These are phyloP conservation scores for Tephrocybe sp. DNA, from an alignment of 768 basidiomycete genomes.

Conservation along the genomic window DNA sequence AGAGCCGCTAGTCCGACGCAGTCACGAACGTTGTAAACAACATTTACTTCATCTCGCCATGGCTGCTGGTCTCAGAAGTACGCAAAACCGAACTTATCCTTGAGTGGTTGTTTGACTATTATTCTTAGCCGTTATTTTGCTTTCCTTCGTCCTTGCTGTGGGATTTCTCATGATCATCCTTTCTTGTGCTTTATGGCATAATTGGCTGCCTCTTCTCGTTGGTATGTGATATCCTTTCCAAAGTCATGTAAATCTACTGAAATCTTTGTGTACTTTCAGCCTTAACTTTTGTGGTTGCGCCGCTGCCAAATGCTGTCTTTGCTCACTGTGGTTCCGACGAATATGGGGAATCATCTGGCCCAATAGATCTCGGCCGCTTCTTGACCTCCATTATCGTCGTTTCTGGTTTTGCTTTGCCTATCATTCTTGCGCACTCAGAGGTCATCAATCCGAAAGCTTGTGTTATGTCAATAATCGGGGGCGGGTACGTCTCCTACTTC, in stretches of 20 bases:
- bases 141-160: conserved; percentile 95
- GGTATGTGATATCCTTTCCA: conserved; percentile 52
- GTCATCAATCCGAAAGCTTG: conserved; percentile 84
- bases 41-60: conserved; percentile 27
- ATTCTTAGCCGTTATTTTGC: conserved; percentile 81
- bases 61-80: conserved; percentile 73
- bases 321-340: conserved; percentile 92
- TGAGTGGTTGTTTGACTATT: not conserved
- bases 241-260: not conserved
- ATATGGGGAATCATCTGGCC: conserved; percentile 68
- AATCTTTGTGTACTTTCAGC: conserved; percentile 37
- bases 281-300: conserved; percentile 91
- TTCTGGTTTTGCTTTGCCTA: conserved; percentile 89
- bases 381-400: conserved; percentile 88
- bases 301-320: conserved; percentile 92
- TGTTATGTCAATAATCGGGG: conserved; percentile 93
- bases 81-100: conserved; percentile 19
- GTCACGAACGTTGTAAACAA: not conserved
- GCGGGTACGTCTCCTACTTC: conserved; percentile 55
- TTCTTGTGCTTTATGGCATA: conserved; percentile 91
- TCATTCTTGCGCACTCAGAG: conserved; percentile 89
- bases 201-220: conserved; percentile 96
- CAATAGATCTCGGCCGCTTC: conserved; percentile 92
- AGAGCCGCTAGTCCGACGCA: not conserved
- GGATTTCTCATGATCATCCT: conserved; percentile 99